A percentile compares a stretch with the other conserved stretches of the same genome.
phyloP scores from a whole-genome alignment of 208 protist genomes.

The Phytomonas sp. region DNA sequence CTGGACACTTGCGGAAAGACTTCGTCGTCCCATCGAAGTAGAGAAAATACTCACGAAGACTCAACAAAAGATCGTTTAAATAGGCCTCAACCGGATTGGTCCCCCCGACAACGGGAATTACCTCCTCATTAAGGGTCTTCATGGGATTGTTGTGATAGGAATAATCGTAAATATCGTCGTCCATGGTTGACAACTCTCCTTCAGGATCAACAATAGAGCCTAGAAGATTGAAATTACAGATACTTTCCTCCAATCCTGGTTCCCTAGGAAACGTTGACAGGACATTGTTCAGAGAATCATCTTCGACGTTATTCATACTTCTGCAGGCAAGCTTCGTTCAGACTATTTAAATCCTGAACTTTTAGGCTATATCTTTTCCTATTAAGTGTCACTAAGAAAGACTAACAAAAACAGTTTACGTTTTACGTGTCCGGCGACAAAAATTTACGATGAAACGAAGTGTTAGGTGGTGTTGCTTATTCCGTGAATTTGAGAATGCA shows the following conservation, averaged over 20 bases:
- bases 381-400: background rate
- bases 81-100: background rate
- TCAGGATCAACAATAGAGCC: background rate
- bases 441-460: background rate
- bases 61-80: background rate
- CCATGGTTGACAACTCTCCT: background rate
- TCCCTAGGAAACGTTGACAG: background rate
- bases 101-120: background rate
- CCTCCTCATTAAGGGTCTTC: background rate
- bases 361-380: background rate
- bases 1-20: background rate
- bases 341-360: background rate
- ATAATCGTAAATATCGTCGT: background rate
- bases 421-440: background rate
- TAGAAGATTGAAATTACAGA: background rate
- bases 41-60: background rate
- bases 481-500: background rate
- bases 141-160: background rate
- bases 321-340: background rate
- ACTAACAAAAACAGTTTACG: background rate
- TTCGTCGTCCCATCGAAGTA: background rate
- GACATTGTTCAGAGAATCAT: background rate
- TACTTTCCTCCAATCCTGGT: background rate
- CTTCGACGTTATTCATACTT: background rate
- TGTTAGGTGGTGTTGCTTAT: background rate